Base-by-base conservation (phyloP, 805 yeast genomes). In the Candida namnaoensis region DNA sequence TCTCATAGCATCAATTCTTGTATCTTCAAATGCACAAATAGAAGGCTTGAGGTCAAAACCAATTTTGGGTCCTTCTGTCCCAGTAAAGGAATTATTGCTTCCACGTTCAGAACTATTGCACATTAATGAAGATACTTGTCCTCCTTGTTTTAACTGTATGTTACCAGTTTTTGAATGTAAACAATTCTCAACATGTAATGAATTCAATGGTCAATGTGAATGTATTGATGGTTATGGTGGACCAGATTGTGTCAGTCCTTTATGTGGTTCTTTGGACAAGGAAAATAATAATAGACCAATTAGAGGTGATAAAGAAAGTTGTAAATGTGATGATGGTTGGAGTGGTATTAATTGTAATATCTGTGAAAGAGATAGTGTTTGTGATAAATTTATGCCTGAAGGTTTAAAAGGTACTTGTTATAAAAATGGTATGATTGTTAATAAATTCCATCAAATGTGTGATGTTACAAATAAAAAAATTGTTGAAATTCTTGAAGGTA, bases 181-280 rank as follows among this genome's bases (percentile, higher is more conserved):
- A 44, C 99, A 93, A 53, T 93, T 81, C 56, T 88, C 95, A 26
- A 63, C 62, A n/a, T 93, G 99, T 65, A 86, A 93, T 59, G 74
- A 82, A 32, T 87, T 69, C 61, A 85, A 91, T 5, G 99, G 99
- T 1, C 72, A 80, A 56, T 93, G 99, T 66, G 95, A 86, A 41
- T 93, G 99, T 64, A 76, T 87, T 36, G 80, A 78, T 34, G 99
- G 99, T 0, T 93, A 82, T 65, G 96, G 96, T 4, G 97, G 98
- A 7, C 78, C 79, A 53, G 96, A 93, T 59, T 93, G 99, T 62
- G 74, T 88, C 1, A 74, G 75, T 52, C 97, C 99, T 3, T 62
- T 75, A 24, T 93, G 99, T 67, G 99, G 98, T 2, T 71, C 87
- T 0, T 68, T 90, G 14, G 62, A 80, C 0, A 80, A 77, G 46